phyloP scores from a whole-genome alignment of 2,329 filamentous ascomycete species.

The Aspergillus sergii region DNA sequence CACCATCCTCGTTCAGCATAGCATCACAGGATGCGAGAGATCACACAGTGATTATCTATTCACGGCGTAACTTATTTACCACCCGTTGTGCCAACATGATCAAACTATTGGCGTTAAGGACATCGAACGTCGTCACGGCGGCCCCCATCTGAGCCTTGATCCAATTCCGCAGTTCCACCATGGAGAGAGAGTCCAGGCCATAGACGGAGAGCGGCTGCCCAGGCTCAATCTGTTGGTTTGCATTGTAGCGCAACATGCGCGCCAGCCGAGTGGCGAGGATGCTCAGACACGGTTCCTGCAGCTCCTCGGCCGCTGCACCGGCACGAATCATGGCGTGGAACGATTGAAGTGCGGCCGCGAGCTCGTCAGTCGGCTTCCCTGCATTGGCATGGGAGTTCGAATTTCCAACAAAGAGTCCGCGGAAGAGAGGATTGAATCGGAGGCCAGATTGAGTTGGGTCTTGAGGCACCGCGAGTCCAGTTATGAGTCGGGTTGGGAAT shows the following conservation, averaged over 20 bases:
- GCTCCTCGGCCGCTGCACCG: not conserved
- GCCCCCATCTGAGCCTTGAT: slow-evolving; percentile 11
- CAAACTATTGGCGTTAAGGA: slow-evolving; percentile 12
- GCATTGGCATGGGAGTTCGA: not conserved
- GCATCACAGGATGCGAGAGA: too few species aligned
- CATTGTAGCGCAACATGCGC: slow-evolving; percentile 13
- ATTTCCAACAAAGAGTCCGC: slow-evolving; percentile 2
- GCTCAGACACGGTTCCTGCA: slow-evolving; percentile 2
- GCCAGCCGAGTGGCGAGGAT: slow-evolving; percentile 4
- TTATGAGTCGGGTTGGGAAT: slow-evolving; percentile 7
- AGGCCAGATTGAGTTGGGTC: slow-evolving; percentile 7
- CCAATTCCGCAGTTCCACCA: slow-evolving; percentile 17
- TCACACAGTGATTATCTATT: not conserved
- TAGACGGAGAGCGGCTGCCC: slow-evolving; percentile 11
- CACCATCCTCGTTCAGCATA: too few species aligned
- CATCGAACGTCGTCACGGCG: slow-evolving; percentile 9
- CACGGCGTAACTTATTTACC: slow-evolving; percentile 5
- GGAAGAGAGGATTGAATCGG: slow-evolving; percentile 9
- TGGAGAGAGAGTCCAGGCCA: slow-evolving; percentile 14
- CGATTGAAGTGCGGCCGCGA: not conserved
- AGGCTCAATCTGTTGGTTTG: slow-evolving; percentile 10
- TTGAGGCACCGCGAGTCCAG: slow-evolving; percentile 10
- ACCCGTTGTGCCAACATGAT: slow-evolving; percentile 9
- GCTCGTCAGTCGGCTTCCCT: not conserved
- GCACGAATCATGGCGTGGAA: slow-evolving; percentile 1